A percentile compares a stretch with the other conserved stretches of the same genome.
phyloP scores from a whole-genome alignment of 345 rosid species.

The Aquilaria yunnanensis region DNA sequence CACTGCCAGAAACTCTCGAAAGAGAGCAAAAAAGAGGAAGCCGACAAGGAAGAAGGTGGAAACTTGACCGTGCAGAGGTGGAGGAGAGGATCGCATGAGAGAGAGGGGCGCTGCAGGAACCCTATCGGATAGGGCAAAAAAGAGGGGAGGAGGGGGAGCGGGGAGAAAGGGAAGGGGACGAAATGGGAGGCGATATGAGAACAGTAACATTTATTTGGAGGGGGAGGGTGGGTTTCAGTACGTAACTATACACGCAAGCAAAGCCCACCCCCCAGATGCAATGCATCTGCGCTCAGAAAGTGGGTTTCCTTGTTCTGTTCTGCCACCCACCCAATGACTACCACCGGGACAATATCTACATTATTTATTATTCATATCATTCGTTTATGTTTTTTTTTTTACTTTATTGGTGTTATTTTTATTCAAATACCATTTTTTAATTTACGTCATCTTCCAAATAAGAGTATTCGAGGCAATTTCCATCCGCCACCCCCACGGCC shows the following conservation, averaged over 20 bases:
- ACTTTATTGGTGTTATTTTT: too few species aligned
- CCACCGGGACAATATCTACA: slow-evolving; percentile 16
- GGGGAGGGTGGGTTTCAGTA: slow-evolving; percentile 17
- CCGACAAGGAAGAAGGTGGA: slow-evolving; percentile 18
- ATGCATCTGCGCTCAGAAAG: slow-evolving; percentile 45
- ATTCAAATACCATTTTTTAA: too few species aligned
- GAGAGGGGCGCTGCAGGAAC: slow-evolving; percentile 32
- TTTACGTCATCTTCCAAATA: too few species aligned
- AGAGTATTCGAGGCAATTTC: too few species aligned
- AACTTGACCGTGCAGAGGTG: slow-evolving; percentile 8
- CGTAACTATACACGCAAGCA: slow-evolving; percentile 23
- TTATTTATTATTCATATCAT: neutral
- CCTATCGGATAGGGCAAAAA: slow-evolving; percentile 94
- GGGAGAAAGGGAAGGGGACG: slow-evolving; percentile 4
- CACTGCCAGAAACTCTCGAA: slow-evolving; percentile 56
- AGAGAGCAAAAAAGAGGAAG: slow-evolving; percentile 72
- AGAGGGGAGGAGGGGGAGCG: neutral
- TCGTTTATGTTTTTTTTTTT: neutral
- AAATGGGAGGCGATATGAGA: neutral
- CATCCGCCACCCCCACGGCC: too few species aligned
- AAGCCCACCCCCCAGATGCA: slow-evolving; percentile 37
- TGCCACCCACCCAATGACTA: slow-evolving; percentile 15
- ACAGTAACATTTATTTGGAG: slow-evolving; percentile 1
- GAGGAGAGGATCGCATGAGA: slow-evolving; percentile 48
- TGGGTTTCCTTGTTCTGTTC: slow-evolving; percentile 42